These are phyloP conservation scores for Penicillium paneum DNA, from an alignment of 2,329 filamentous ascomycete genomes.

Conservation along the genomic window DNA sequence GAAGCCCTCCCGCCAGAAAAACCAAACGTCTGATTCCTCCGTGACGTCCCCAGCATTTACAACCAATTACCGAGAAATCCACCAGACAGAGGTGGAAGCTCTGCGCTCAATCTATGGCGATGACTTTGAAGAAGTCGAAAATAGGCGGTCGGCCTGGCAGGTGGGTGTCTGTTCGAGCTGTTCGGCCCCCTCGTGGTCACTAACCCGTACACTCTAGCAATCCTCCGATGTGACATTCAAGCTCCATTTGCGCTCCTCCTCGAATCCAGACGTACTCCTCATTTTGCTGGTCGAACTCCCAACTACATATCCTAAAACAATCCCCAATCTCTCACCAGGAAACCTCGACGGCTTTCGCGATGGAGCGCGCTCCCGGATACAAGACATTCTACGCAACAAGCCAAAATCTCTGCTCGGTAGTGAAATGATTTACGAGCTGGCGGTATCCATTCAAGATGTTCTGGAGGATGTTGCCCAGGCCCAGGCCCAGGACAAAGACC, in stretches of 20 bases:
- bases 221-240: slow-evolving; percentile 76
- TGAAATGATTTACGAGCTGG: slow-evolving; percentile 64
- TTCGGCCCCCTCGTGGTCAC: background rate
- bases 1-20: slow-evolving; percentile 37
- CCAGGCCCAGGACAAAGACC: slow-evolving; percentile 68
- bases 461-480: slow-evolving; percentile 82
- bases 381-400: slow-evolving; percentile 65
- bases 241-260: slow-evolving; percentile 70
- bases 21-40: slow-evolving; percentile 31
- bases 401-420: slow-evolving; percentile 63
- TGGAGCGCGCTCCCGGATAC: slow-evolving; percentile 67
- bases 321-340: slow-evolving; percentile 69
- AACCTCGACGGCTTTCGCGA: slow-evolving; percentile 63
- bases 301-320: slow-evolving; percentile 84
- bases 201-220: slow-evolving; percentile 52
- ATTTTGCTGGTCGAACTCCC: slow-evolving; percentile 77
- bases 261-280: slow-evolving; percentile 67
- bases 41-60: slow-evolving; percentile 34
- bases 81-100: slow-evolving; percentile 82
- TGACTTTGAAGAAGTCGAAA: slow-evolving; percentile 74
- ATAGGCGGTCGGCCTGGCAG: slow-evolving; percentile 76
- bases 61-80: slow-evolving; percentile 74
- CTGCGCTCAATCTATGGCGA: slow-evolving; percentile 85
- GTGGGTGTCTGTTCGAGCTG: slow-evolving; percentile 45
- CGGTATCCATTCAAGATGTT: slow-evolving; percentile 61